Conservation (phyloP, 2,329 filamentous ascomycete species). For the Phialophora tarda region DNA sequence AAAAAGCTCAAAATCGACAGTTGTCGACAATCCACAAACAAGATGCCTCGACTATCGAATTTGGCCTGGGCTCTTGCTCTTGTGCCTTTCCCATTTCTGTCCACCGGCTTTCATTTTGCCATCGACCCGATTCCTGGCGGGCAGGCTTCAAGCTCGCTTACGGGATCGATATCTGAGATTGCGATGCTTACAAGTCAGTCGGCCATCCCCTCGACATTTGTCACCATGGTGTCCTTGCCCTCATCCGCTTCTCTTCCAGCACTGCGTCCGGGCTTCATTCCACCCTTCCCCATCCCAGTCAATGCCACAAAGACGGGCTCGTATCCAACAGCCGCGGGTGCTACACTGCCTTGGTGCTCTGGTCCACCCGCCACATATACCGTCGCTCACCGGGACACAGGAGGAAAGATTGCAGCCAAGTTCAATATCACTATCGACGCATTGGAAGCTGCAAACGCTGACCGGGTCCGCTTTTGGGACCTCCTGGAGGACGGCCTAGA, state of each 20-base stretch:
- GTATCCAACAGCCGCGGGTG: neutral
- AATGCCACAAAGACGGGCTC: neutral
- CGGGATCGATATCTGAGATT: neutral
- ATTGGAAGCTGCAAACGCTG: conserved; percentile 30
- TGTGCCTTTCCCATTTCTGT: neutral
- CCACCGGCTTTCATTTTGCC: neutral
- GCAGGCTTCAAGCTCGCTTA: neutral
- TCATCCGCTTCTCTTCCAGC: neutral
- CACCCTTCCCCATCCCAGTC: neutral
- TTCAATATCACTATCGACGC: conserved; percentile 21
- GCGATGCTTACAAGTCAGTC: neutral
- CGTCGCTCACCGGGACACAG: conserved; percentile 27
- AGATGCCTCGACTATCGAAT: neutral
- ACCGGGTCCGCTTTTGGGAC: conserved; percentile 23
- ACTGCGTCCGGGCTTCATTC: neutral
- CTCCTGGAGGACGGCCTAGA: conserved; percentile 9
- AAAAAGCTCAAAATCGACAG: neutral
- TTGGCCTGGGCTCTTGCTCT: neutral
- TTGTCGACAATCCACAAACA: neutral
- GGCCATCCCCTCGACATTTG: neutral
- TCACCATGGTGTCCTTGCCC: neutral
- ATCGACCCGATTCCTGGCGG: neutral
- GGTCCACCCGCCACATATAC: conserved; percentile 21
- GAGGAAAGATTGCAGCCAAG: conserved; percentile 27
- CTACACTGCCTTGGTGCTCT: neutral